phyloP scores from a whole-genome alignment of 2,329 filamentous ascomycete genomes.

The Aspergillus ruber region DNA sequence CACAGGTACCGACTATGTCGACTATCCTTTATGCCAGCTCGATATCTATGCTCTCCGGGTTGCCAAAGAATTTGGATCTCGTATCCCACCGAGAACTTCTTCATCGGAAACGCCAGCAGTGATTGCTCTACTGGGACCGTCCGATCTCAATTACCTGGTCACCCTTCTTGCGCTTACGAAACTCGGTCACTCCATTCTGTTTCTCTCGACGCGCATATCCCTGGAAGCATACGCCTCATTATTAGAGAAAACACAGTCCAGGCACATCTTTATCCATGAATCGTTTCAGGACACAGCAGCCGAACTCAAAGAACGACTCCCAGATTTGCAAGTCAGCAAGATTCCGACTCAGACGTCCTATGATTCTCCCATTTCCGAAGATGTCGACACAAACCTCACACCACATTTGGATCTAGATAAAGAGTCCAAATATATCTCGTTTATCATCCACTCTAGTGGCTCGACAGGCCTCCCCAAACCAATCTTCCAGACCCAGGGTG shows the following conservation, averaged over 20 bases:
- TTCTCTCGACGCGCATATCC: slow-evolving; percentile 51
- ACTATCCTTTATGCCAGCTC: slow-evolving; percentile 44
- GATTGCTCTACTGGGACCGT: slow-evolving; percentile 48
- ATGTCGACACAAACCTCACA: slow-evolving; percentile 16
- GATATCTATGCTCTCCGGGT: slow-evolving; percentile 31
- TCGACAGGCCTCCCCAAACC: slow-evolving; percentile 59
- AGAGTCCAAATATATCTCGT: slow-evolving; percentile 30
- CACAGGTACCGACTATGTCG: slow-evolving; percentile 39
- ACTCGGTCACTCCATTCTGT: slow-evolving; percentile 50
- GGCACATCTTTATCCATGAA: slow-evolving; percentile 25
- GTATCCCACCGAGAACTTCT: slow-evolving; percentile 15
- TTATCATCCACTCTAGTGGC: slow-evolving; percentile 49
- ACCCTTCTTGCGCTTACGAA: slow-evolving; percentile 50
- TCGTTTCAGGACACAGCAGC: slow-evolving; percentile 17
- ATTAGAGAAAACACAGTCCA: slow-evolving; percentile 38
- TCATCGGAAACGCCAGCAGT: slow-evolving; percentile 28
- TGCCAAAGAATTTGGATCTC: slow-evolving; percentile 21
- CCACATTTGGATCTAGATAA: slow-evolving; percentile 18
- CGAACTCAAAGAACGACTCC: slow-evolving; percentile 15
- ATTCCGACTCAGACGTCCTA: slow-evolving; percentile 17
- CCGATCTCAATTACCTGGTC: slow-evolving; percentile 51
- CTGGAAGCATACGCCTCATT: slow-evolving; percentile 46
- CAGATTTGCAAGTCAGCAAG: slow-evolving; percentile 20
- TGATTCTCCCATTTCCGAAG: slow-evolving; percentile 10
- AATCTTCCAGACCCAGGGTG: slow-evolving; percentile 52